Conservation (phyloP, 2,329 filamentous ascomycete genomes). For the Colletotrichum falcatum region DNA sequence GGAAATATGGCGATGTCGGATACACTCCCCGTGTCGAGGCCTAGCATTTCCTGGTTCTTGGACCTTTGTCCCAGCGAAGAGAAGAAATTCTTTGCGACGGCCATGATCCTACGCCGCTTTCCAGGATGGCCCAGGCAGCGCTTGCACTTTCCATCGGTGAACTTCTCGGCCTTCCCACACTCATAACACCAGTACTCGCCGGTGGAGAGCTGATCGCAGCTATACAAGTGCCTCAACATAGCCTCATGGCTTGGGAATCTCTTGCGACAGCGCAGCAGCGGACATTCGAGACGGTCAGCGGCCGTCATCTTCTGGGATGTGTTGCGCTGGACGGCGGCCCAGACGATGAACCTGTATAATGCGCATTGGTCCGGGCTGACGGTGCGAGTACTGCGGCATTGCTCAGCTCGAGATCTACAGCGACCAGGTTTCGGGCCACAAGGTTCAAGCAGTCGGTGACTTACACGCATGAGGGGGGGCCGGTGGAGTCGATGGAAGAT, state of each 20-base stretch:
- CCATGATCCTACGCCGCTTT: conserved; percentile 63
- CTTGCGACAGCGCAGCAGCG: conserved; percentile 63
- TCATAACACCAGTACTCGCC: conserved; percentile 70
- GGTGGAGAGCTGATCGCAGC: conserved; percentile 59
- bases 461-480: conserved; percentile 51
- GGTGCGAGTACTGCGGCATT: conserved; percentile 55
- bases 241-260: conserved; percentile 63
- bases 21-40: conserved; percentile 49
- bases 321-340: conserved; percentile 68
- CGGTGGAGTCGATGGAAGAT: conserved; percentile 42
- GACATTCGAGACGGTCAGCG: conserved; percentile 63
- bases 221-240: conserved; percentile 66
- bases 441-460: conserved; percentile 33
- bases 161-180: conserved; percentile 63
- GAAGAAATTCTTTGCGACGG: conserved; percentile 67
- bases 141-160: conserved; percentile 64
- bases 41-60: conserved; percentile 50
- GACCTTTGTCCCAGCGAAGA: conserved; percentile 63
- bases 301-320: conserved; percentile 59
- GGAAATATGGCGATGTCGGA: conserved; percentile 48
- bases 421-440: neutral
- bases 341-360: conserved; percentile 66
- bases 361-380: conserved; percentile 62
- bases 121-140: conserved; percentile 63
- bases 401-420: conserved; percentile 14